These are phyloP conservation scores for Marchantia polymorpha DNA, from an alignment of 225 moss, liverwort and hornwort species.

Conservation along the genomic window DNA sequence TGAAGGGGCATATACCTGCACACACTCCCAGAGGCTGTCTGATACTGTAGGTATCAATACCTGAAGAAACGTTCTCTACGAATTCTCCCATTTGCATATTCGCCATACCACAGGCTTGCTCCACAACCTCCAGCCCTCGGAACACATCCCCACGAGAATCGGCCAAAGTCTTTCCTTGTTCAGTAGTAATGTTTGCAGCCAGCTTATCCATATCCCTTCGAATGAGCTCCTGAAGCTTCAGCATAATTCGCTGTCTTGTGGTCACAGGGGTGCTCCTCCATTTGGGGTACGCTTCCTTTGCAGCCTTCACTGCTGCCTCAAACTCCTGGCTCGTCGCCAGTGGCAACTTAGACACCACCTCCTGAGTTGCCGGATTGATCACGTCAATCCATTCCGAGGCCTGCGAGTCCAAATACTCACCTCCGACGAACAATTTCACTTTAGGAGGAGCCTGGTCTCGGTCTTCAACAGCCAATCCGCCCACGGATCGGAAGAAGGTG, in stretches of 20 bases:
- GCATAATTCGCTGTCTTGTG: conserved; percentile 79
- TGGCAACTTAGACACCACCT: conserved; percentile 68
- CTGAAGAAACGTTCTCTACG: conserved; percentile 75
- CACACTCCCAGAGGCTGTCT: conserved; percentile 94
- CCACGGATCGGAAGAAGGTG: conserved; percentile 9
- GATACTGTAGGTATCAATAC: conserved; percentile 79
- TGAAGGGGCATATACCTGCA: conserved; percentile 93
- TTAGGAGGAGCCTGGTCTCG: conserved; percentile 40
- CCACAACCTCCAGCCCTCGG: conserved; percentile 93
- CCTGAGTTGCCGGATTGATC: conserved; percentile 88
- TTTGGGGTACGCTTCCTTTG: conserved; percentile 69
- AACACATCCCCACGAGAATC: conserved; percentile 91
- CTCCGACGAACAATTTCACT: conserved; percentile 79
- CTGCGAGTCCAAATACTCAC: conserved; percentile 65
- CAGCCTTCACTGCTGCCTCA: conserved; percentile 65
- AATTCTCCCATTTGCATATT: conserved; percentile 96
- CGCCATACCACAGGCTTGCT: conserved; percentile 92
- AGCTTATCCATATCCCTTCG: conserved; percentile 92
- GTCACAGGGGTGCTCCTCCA: conserved; percentile 87
- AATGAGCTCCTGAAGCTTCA: conserved; percentile 94
- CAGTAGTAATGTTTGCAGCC: conserved; percentile 70
- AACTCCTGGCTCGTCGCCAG: conserved; percentile 69
- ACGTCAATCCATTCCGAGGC: conserved; percentile 70
- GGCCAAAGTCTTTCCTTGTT: conserved; percentile 91
- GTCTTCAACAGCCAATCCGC: conserved; percentile 24